Conservation (phyloP, 1,139 yeast genomes). For the Hansenula lynferdii region DNA sequence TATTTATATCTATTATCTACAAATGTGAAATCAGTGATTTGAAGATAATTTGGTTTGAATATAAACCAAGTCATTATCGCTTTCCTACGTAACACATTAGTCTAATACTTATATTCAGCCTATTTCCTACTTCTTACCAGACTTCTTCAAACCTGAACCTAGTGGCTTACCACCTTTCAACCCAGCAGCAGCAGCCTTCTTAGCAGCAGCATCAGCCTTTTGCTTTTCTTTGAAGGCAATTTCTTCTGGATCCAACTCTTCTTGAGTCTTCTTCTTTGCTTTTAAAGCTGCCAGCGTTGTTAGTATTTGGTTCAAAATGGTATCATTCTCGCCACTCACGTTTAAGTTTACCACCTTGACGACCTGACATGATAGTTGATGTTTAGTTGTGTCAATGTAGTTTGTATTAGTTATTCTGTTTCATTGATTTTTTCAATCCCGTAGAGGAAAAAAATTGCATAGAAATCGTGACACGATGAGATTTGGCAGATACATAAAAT, state of each 20-base stretch:
- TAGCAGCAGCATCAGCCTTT: conserved; percentile 91
- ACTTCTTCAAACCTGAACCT: conserved; percentile 95
- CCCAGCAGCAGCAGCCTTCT: conserved; percentile 83
- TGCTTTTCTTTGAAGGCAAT: conserved; percentile 88
- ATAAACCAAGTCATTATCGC: too few species aligned
- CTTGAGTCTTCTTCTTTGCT: conserved; percentile 67
- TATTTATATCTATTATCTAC: too few species aligned
- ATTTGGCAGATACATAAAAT: too few species aligned
- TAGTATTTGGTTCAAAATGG: too few species aligned
- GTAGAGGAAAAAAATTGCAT: background rate
- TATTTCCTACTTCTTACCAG: conserved; percentile 54
- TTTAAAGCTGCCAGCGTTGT: conserved; percentile 24
- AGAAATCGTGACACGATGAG: background rate
- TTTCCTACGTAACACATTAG: too few species aligned
- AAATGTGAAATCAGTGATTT: too few species aligned
- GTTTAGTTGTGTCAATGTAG: too few species aligned
- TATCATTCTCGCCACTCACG: too few species aligned
- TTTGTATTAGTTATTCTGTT: too few species aligned
- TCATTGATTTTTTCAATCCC: background rate
- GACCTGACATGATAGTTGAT: conserved; percentile 48
- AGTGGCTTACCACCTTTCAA: conserved; percentile 90
- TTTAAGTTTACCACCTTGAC: conserved; percentile 63
- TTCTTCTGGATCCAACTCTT: conserved; percentile 81
- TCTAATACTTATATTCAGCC: background rate
- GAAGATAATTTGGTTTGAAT: too few species aligned